Evolutionary conservation across 176 grass and related monocot genomes (phyloP), one percentile per base, ranked within the genome.

Genomic region (Hyparrhenia diplandra): DNA sequence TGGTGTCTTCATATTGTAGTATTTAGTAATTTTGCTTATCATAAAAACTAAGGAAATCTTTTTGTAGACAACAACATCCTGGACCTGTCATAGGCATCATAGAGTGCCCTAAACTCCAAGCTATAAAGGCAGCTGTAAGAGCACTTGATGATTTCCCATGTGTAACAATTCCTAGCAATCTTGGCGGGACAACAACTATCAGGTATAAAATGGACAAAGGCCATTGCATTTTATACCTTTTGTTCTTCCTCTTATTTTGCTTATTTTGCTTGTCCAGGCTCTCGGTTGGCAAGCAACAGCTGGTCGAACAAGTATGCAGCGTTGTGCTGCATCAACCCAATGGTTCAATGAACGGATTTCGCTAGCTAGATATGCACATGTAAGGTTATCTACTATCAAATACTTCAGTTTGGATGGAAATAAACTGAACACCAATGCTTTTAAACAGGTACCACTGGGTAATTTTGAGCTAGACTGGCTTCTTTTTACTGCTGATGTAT

Each of bases 401-500:
- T 82, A 52, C 7, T 73, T 80, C 10, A 84, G 27, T 61, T 65
- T 20, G 32, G 63, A 86, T 61, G 23, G 59, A 83, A 77, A 80
- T 78, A 20, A 66, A 32, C 37, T 85, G 35, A 59, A 51, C 31
- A 72, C 54, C 58, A 57, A 59, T 89, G 42, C 64, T 81, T 86
- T 75, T 41, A 90, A 94, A 94, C 88, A 98, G 95, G 95, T 98
- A 58, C 95, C 95, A 57, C 20, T 98, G 77, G 95, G 95, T 80
- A 98, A 98, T 81, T 92, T 98, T 67, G 95, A 98, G 78, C 77
- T 98, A 30, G 95, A 98, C 61, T 94, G 92, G 95, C 95, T 98
- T 88, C 86, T 94, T 82, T 98, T 88, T 84, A 98, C 92, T 21
- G 92, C 81, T 57, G 95, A 98, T 76, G 83, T 98, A 60, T 98